phyloP scores from a whole-genome alignment of 345 rosid species.

The Erysimum cheiranthoides region DNA sequence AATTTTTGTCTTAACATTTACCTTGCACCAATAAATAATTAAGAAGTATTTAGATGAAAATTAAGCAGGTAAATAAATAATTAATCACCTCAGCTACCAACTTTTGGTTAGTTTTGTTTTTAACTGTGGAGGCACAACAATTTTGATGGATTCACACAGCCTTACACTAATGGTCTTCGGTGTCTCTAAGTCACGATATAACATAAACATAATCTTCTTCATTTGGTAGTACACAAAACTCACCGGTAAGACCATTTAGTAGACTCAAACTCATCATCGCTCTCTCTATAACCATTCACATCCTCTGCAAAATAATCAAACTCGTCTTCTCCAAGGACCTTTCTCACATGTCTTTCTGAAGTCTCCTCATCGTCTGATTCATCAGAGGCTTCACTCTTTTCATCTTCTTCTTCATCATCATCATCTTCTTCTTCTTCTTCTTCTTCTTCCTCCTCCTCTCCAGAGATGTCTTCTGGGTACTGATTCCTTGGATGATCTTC shows the following conservation, averaged over 20 bases:
- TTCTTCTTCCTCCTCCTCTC: constrained; percentile 52
- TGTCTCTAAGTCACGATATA: background rate
- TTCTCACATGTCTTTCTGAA: constrained; percentile 35
- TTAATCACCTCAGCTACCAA: background rate
- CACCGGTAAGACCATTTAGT: constrained; percentile 45
- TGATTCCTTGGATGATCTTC: constrained; percentile 79
- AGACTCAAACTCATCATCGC: constrained; percentile 39
- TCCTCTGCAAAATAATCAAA: constrained; percentile 41
- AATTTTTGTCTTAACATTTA: too few species aligned
- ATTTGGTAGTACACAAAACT: constrained; percentile 8
- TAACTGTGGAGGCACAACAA: background rate
- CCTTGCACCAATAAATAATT: too few species aligned
- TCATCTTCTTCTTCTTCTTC: constrained; percentile 31
- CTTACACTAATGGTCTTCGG: background rate
- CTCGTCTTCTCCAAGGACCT: constrained; percentile 43
- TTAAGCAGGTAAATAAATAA: background rate
- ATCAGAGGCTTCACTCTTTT: constrained; percentile 39
- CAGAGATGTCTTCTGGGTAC: constrained; percentile 75
- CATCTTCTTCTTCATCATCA: constrained; percentile 36
- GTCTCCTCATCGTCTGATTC: constrained; percentile 40
- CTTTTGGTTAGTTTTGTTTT: background rate
- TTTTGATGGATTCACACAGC: too few species aligned
- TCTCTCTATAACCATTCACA: constrained; percentile 12
- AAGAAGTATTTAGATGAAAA: too few species aligned
- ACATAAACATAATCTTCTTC: background rate